Conservation (phyloP, 176 grass and related monocot species). For the Avena sativa region DNA sequence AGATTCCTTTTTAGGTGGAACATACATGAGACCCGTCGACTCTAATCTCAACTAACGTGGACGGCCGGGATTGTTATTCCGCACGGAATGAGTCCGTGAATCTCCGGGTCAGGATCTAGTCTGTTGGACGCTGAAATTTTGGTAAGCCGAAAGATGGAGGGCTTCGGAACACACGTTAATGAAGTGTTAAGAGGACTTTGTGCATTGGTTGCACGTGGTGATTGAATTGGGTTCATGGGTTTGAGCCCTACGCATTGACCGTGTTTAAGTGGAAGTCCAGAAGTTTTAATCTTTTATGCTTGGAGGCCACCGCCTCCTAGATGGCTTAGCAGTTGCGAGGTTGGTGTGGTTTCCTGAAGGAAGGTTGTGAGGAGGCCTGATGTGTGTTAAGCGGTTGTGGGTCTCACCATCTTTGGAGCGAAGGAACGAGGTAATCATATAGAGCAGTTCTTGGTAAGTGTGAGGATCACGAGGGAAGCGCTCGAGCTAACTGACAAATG, state of each 20-base stretch:
- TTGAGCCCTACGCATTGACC: not conserved
- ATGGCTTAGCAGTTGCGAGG: not conserved
- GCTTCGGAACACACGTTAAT: too few species aligned
- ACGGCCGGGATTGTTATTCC: too few species aligned
- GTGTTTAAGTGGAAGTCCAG: not conserved
- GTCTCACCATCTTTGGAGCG: not conserved
- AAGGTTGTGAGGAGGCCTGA: not conserved
- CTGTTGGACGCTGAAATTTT: too few species aligned
- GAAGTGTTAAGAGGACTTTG: too few species aligned
- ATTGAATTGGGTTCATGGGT: too few species aligned
- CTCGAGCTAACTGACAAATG: not conserved
- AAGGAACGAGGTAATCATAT: not conserved
- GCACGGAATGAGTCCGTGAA: too few species aligned
- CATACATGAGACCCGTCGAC: too few species aligned
- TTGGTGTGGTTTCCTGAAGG: not conserved
- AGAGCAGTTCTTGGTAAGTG: not conserved
- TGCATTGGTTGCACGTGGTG: too few species aligned
- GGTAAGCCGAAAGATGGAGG: too few species aligned
- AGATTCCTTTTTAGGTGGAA: too few species aligned
- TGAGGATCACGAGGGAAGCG: not conserved
- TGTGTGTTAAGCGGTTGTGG: not conserved
- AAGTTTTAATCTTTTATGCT: not conserved
- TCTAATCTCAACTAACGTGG: too few species aligned
- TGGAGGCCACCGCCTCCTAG: conserved; percentile 3
- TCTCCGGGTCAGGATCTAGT: too few species aligned